Base-by-base conservation (phyloP, 2,329 filamentous ascomycete species). In the Penicillium sp. region DNA sequence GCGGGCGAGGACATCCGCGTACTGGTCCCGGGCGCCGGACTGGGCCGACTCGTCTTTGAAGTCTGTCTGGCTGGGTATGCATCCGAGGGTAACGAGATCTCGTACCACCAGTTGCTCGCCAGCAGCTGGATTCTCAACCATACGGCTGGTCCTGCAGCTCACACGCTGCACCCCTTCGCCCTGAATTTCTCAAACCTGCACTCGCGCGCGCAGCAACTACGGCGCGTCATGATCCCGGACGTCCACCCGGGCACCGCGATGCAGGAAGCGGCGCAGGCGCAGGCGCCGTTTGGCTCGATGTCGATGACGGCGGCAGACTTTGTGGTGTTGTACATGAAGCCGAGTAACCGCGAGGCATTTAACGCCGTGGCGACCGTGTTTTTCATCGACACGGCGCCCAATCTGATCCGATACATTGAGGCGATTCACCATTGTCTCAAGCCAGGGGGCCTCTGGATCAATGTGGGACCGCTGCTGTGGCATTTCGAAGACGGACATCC, bases 301-400 rank as follows among this genome's bases (percentile, higher is more conserved):
- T 88, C 87, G 71, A 98, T 99, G 94, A 89, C 89, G 22, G 90
- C 93, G 0, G 92, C 92, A 3, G 95, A 99, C 73, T 99, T 99
- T 71, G 85, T 96, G 58, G 89, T 92, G n/a, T 76, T 93, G 0
- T 99, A 99, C 74, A 84, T 83, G 28, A 82, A 88, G 59, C 80
- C 84, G 1, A 83, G 84, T 0, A 85, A 90, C 67, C 75, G 78
- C 8, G 83, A 82, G 0, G 69, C 75, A 0, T 98, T 92, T 74
- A 88, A 97, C 69, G 92, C 89, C 1, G 91, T 98, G 1, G 88
- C 91, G 0, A 91, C 90, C 2, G 90, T 96, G 11, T 99, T 98
- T 79, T 99, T 99, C 79, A 89, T 99, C 59, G 96, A 99, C 74
- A 99, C 95, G 1, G 95, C 95, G 2, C 93, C 94, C 1, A 98